Conservation (phyloP, 495 filamentous ascomycete genomes). For the Darksidea phi region DNA sequence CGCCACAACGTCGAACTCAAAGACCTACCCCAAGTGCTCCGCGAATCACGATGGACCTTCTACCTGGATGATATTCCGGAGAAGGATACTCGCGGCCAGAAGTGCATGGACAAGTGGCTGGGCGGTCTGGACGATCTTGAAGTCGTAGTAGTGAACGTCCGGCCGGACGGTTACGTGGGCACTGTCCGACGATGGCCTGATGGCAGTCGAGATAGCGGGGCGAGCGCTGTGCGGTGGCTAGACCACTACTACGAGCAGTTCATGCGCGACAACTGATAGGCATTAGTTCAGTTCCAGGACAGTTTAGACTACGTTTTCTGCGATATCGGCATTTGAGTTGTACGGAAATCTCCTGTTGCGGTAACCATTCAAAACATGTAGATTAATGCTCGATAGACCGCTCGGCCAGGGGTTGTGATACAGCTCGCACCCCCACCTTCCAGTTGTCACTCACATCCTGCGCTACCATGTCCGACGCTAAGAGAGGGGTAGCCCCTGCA, state of each 20-base stretch:
- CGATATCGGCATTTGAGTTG: too few species aligned
- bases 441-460: background rate
- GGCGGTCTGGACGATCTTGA: constrained; percentile 53
- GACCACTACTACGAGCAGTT: constrained; percentile 61
- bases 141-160: constrained; percentile 59
- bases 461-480: constrained; percentile 12
- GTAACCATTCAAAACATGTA: too few species aligned
- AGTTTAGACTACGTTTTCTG: too few species aligned
- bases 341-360: too few species aligned
- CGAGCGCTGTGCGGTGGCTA: constrained; percentile 54
- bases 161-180: constrained; percentile 69
- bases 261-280: constrained; percentile 39
- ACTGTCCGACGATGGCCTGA: constrained; percentile 55
- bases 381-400: too few species aligned
- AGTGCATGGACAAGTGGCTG: constrained; percentile 62
- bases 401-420: too few species aligned
- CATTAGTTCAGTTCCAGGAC: too few species aligned
- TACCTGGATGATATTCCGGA: constrained; percentile 58
- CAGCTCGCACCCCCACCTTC: constrained; percentile 28
- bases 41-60: constrained; percentile 64
- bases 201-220: constrained; percentile 46
- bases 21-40: constrained; percentile 57
- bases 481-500: constrained; percentile 14
- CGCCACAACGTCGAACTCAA: constrained; percentile 59
- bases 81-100: constrained; percentile 50